A percentile compares a stretch with the other conserved stretches of the same genome.
Evolutionary conservation across 106 monocot genomes (phyloP).

Genomic region (Dendrobium huoshanense): DNA sequence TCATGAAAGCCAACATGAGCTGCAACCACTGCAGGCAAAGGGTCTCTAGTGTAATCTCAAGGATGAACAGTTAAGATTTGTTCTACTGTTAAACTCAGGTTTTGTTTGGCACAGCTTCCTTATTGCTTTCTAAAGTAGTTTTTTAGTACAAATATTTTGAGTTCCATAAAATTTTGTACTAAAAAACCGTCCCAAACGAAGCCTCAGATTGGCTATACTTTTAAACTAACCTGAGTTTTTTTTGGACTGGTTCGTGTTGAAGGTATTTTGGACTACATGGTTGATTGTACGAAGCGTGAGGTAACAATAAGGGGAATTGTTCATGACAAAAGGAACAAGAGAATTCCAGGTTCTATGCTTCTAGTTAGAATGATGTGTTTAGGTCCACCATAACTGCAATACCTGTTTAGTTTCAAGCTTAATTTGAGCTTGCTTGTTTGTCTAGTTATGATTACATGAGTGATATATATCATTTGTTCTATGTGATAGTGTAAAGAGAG

Average conservation of each 20-base stretch:
- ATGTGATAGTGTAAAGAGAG: too few species aligned
- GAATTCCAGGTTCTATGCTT: not conserved
- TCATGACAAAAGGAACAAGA: slow-evolving; percentile 11
- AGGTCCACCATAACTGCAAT: not conserved
- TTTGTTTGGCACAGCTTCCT: not conserved
- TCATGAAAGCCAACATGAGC: slow-evolving; percentile 54
- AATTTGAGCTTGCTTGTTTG: not conserved
- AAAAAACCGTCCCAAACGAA: too few species aligned
- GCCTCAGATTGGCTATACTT: not conserved
- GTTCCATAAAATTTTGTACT: too few species aligned
- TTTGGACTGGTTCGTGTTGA: too few species aligned
- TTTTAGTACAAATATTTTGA: too few species aligned
- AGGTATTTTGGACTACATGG: slow-evolving; percentile 51
- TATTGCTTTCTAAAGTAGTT: too few species aligned
- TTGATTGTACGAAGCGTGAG: slow-evolving; percentile 46
- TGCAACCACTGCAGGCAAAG: slow-evolving; percentile 46
- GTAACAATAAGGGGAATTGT: slow-evolving; percentile 26
- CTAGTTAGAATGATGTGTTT: slow-evolving; percentile 8
- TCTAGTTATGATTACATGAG: not conserved
- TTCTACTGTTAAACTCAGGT: not conserved
- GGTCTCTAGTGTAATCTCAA: slow-evolving; percentile 37
- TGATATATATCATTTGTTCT: too few species aligned
- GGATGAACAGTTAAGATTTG: slow-evolving; percentile 44
- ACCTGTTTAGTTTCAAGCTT: not conserved
- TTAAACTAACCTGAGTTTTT: not conserved